These are phyloP conservation scores for Aspergillus kassunensis DNA, from an alignment of 495 filamentous ascomycete species.

Conservation along the genomic window DNA sequence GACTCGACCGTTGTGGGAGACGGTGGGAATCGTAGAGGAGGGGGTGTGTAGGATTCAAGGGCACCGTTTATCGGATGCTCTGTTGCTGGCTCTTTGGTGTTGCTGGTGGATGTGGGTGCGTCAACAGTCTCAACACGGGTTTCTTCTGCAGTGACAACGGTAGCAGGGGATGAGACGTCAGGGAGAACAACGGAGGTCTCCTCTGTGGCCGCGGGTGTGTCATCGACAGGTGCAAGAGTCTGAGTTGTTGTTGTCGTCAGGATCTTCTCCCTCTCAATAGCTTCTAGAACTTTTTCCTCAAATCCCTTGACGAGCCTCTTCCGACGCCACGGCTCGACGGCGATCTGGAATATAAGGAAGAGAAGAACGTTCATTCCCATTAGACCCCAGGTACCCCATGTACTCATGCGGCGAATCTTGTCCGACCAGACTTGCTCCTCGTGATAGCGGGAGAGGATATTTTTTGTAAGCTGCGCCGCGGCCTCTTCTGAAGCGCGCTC, in stretches of 20 bases:
- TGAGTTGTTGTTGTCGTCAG: constrained; percentile 23
- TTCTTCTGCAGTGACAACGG: neutral
- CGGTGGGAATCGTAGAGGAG: constrained; percentile 21
- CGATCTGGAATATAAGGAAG: constrained; percentile 83
- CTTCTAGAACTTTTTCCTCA: constrained; percentile 73
- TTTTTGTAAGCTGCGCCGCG: constrained; percentile 64
- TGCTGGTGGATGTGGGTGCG: neutral
- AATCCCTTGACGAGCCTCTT: constrained; percentile 72
- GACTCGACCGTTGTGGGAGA: constrained; percentile 29
- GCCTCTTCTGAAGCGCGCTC: constrained; percentile 77
- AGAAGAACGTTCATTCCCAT: constrained; percentile 95
- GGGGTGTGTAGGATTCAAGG: constrained; percentile 24
- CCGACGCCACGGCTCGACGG: constrained; percentile 92
- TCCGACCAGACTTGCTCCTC: constrained; percentile 99
- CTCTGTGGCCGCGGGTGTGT: neutral
- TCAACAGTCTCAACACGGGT: neutral
- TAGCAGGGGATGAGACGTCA: neutral
- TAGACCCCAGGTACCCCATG: constrained; percentile 96
- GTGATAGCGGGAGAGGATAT: constrained; percentile 87
- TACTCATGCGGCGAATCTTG: constrained; percentile 91
- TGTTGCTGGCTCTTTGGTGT: constrained; percentile 1
- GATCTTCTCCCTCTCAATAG: constrained; percentile 69
- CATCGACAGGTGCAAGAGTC: constrained; percentile 8
- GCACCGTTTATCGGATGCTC: neutral
- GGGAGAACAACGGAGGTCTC: neutral